phyloP scores from a whole-genome alignment of 306 rosid species.

The Dryas drummondii region DNA sequence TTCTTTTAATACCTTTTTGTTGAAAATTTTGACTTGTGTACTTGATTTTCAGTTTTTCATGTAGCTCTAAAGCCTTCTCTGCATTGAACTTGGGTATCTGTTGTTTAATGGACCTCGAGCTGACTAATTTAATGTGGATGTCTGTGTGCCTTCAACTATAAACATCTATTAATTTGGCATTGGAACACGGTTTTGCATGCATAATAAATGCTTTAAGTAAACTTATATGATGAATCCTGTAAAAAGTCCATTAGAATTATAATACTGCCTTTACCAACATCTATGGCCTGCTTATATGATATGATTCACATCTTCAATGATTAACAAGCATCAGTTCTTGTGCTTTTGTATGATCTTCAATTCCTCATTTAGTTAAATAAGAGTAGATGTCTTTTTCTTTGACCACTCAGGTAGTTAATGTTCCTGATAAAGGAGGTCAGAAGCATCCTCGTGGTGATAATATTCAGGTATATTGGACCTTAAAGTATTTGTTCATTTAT shows the following conservation, averaged over 20 bases:
- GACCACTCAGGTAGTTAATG: conserved; percentile 51
- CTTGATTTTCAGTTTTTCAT: background rate
- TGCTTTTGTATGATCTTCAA: background rate
- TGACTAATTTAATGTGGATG: background rate
- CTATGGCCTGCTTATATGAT: too few species aligned
- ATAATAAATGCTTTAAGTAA: background rate
- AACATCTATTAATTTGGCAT: background rate
- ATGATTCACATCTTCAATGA: background rate
- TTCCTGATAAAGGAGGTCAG: conserved; percentile 67
- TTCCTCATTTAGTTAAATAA: background rate
- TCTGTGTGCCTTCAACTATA: background rate
- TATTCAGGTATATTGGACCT: conserved; percentile 44
- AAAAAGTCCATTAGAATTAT: background rate
- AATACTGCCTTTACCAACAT: background rate
- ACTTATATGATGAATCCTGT: background rate
- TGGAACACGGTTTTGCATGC: background rate
- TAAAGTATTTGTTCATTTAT: background rate
- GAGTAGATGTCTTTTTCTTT: background rate
- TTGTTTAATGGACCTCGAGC: background rate
- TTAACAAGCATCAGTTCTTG: conserved; percentile 2
- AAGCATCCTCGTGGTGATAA: conserved; percentile 54
- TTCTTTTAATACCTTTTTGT: background rate
- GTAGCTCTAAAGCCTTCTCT: background rate
- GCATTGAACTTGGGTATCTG: background rate
- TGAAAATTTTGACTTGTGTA: background rate